Evolutionary conservation across 2,329 filamentous ascomycete genomes (phyloP).

Genomic region (Calonectria pseudoturangicola): DNA sequence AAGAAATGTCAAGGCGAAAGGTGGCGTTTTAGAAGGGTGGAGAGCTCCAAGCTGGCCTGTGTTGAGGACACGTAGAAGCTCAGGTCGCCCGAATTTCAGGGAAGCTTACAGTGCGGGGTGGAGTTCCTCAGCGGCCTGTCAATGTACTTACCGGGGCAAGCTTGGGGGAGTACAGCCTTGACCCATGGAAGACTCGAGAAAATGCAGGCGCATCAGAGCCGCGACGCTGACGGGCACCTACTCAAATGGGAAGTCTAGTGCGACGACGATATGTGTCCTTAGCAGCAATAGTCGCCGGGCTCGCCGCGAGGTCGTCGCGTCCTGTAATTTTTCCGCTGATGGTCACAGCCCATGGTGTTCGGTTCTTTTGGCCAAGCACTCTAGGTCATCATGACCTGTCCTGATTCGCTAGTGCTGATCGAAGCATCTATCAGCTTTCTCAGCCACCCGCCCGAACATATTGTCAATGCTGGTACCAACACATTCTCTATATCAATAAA

Average conservation of each 20-base stretch:
- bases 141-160: slow-evolving; percentile 37
- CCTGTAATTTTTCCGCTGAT: slow-evolving; percentile 1
- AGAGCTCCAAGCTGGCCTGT: slow-evolving; percentile 51
- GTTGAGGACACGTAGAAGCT: slow-evolving; percentile 62
- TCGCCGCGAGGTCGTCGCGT: neutral
- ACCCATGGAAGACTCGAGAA: slow-evolving; percentile 53
- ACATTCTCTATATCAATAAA: neutral
- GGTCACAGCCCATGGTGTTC: neutral
- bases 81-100: slow-evolving; percentile 52
- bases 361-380: neutral
- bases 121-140: slow-evolving; percentile 42
- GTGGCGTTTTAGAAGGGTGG: slow-evolving; percentile 54
- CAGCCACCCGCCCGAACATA: neutral
- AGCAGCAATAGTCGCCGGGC: slow-evolving; percentile 5
- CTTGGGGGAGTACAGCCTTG: slow-evolving; percentile 37
- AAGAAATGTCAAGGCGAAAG: slow-evolving; percentile 46
- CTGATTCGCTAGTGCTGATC: slow-evolving; percentile 21
- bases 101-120: slow-evolving; percentile 51
- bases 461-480: slow-evolving; percentile 3
- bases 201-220: slow-evolving; percentile 31
- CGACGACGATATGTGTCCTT: slow-evolving; percentile 18
- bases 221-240: slow-evolving; percentile 36
- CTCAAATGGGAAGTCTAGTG: slow-evolving; percentile 36
- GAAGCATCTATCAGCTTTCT: neutral
- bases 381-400: slow-evolving; percentile 10